Evolutionary conservation across 2,329 filamentous ascomycete species (phyloP).

Genomic region (Rhytidhysteron rufulum): DNA sequence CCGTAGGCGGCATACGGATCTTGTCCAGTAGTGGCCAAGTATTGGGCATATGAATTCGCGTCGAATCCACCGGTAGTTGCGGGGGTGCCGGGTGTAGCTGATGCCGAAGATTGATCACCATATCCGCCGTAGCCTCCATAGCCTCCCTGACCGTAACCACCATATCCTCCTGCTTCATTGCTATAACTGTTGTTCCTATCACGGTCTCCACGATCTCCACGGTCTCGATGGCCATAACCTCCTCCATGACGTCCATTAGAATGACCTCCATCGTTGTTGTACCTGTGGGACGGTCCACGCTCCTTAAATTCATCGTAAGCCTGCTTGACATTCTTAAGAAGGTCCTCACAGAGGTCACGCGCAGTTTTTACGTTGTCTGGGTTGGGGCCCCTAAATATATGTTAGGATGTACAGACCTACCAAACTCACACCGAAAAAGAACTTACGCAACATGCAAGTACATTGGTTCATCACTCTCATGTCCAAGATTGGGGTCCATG

Average conservation of each 20-base stretch:
- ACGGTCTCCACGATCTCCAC: constrained; percentile 40
- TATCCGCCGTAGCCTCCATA: constrained; percentile 23
- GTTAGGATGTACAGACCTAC: constrained; percentile 9
- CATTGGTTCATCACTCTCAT: constrained; percentile 93
- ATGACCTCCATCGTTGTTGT: constrained; percentile 39
- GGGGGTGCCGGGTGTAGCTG: constrained; percentile 42
- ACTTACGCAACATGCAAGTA: constrained; percentile 90
- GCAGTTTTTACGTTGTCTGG: constrained; percentile 79
- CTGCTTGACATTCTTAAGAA: constrained; percentile 79
- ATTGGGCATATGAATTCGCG: constrained; percentile 77
- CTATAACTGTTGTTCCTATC: constrained; percentile 39
- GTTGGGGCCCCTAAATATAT: constrained; percentile 68
- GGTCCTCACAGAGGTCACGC: constrained; percentile 82
- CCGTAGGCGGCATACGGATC: constrained; percentile 91
- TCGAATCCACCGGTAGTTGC: constrained; percentile 56
- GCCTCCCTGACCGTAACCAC: constrained; percentile 29
- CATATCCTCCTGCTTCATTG: no score
- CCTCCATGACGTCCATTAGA: constrained; percentile 19
- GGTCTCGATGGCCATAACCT: no score
- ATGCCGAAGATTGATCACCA: constrained; percentile 33
- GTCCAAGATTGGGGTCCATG: constrained; percentile 81
- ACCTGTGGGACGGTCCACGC: constrained; percentile 50
- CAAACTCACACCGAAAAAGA: constrained; percentile 2
- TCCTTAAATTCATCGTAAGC: constrained; percentile 89
- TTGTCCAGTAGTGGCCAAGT: constrained; percentile 49